A percentile compares a stretch with the other conserved stretches of the same genome.
Evolutionary conservation across 2,329 filamentous ascomycete species (phyloP).

Genomic region (Pseudogymnoascus sp.): DNA sequence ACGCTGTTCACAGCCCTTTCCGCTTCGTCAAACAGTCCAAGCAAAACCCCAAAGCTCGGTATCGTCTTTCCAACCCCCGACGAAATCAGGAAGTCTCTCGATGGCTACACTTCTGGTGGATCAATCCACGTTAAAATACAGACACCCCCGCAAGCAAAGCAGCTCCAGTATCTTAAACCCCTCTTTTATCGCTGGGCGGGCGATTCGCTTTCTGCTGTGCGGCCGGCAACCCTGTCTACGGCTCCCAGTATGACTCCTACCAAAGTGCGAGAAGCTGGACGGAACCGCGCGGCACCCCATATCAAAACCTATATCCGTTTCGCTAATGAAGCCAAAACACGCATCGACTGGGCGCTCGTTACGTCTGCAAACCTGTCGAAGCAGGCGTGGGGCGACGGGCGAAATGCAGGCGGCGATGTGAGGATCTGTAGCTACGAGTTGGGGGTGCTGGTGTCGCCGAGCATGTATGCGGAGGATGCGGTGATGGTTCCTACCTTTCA

Average conservation of each 20-base stretch:
- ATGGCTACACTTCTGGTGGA: slow-evolving; percentile 67
- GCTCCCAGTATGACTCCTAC: background rate
- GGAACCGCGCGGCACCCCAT: slow-evolving; percentile 69
- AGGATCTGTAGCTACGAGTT: slow-evolving; percentile 75
- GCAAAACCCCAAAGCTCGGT: slow-evolving; percentile 45
- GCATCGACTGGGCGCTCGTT: slow-evolving; percentile 75
- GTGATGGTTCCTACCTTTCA: slow-evolving; percentile 64
- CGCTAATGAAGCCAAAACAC: slow-evolving; percentile 27
- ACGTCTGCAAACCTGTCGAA: slow-evolving; percentile 89
- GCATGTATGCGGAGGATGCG: slow-evolving; percentile 36
- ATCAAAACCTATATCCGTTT: slow-evolving; percentile 83
- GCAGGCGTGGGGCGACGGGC: slow-evolving; percentile 74
- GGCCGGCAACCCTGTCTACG: slow-evolving; percentile 10
- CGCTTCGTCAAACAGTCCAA: slow-evolving; percentile 11
- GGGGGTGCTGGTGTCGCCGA: slow-evolving; percentile 77
- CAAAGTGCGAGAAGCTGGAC: slow-evolving; percentile 42
- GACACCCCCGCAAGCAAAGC: slow-evolving; percentile 60
- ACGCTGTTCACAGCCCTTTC: slow-evolving; percentile 49
- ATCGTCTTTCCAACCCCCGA: slow-evolving; percentile 74
- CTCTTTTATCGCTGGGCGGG: slow-evolving; percentile 70
- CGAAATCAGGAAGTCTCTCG: slow-evolving; percentile 67
- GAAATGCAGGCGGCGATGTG: slow-evolving; percentile 48
- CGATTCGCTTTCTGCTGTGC: slow-evolving; percentile 31
- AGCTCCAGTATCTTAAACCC: slow-evolving; percentile 63
- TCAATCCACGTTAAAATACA: slow-evolving; percentile 79